Base-by-base conservation (phyloP, 768 basidiomycete species). In the Rhizopogon roseolus region DNA sequence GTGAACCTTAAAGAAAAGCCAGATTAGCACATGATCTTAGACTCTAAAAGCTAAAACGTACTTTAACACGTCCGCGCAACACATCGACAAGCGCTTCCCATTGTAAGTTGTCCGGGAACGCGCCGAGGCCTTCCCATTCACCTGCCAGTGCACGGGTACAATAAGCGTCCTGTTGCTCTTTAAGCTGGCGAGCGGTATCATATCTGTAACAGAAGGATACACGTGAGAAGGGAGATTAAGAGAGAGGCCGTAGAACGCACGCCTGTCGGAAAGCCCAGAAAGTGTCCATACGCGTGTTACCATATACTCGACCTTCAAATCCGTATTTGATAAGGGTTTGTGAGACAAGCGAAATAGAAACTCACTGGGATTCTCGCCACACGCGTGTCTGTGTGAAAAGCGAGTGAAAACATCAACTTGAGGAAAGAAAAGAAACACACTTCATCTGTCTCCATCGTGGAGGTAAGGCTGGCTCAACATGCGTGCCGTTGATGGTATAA, bases 21-120 rank as follows among this genome's bases (percentile, higher is more conserved):
- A 28, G 7, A 19, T 51, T 17, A n/a, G 27, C 19, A 29, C 25
- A 48, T 32, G 41, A n/a, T 25, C 50, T 46, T 36, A 39, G 5
- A n/a, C n/a, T 9, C 27, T 16, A 4, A 7, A 16, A 9, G 19
- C 53, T 17, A 1, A 49, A 17, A 49, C 46, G n/a, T 58, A 68
- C 66, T 81, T 91, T 94, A 64, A 94, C 92, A 52, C 83, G 85
- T 7, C 93, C 93, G 39, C 93, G 79, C 45, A 94, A 75, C 34
- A 93, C 90, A 56, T 93, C 90, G 4, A 91, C 84, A 29, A 94
- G 71, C 54, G 82, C 79, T 61, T 93, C 88, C 84, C 84, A 90
- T 61, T 88, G 74, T 39, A 80, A 65, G 55, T 79, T 79, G 42
- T 90, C 85, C 1, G 94, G 94, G 69, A 90, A 93, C 6, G 66